Conservation (phyloP, 192 early-diverging fungal species). For the Paraglomus brasilianum region DNA sequence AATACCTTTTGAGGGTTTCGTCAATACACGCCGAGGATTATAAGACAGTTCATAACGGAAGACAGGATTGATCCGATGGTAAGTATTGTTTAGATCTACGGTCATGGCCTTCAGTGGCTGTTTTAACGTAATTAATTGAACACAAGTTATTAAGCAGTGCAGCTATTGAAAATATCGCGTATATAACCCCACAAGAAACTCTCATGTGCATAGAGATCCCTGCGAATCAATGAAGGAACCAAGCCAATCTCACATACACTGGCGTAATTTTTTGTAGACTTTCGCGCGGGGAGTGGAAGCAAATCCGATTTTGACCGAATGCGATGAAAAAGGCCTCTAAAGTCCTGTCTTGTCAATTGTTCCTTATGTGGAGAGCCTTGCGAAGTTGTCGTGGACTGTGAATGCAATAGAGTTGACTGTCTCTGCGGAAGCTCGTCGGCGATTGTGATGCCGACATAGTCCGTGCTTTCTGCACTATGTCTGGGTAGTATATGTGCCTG, state of each 20-base stretch:
- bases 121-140: neutral
- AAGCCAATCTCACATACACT: slow-evolving; percentile 20
- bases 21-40: slow-evolving; percentile 88
- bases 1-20: slow-evolving; percentile 87
- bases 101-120: slow-evolving; percentile 59
- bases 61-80: slow-evolving; percentile 74
- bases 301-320: slow-evolving; percentile 29
- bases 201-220: no score
- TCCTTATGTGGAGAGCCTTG: neutral
- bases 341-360: neutral
- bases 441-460: slow-evolving; percentile 30
- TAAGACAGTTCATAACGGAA: slow-evolving; percentile 76
- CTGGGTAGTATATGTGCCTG: neutral
- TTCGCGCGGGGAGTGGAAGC: neutral
- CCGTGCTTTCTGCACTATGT: slow-evolving; percentile 15
- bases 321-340: slow-evolving; percentile 17
- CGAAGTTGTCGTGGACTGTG: slow-evolving; percentile 1
- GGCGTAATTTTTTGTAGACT: neutral
- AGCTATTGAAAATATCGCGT: no score
- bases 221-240: no score
- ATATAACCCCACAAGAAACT: no score
- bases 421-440: slow-evolving; percentile 27
- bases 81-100: slow-evolving; percentile 66
- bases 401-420: neutral
- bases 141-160: no score